Evolutionary conservation across 441 rosid species (phyloP).

Genomic region (Pelargonium myrrhifolium): DNA sequence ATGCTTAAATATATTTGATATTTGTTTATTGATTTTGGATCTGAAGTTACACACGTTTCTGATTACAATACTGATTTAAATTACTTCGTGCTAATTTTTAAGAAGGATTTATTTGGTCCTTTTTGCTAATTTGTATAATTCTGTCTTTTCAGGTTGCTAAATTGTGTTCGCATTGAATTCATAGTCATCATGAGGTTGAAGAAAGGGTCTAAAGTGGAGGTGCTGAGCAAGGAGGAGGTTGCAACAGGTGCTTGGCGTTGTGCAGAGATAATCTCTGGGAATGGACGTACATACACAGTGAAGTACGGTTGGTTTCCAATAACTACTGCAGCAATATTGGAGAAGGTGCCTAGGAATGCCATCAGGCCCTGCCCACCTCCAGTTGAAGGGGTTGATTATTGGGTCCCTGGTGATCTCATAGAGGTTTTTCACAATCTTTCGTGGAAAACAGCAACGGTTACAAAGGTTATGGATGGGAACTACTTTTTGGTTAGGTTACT

Average conservation of each 20-base stretch:
- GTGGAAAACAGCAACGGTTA: conserved; percentile 53
- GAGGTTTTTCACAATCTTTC: conserved; percentile 48
- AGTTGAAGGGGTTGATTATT: conserved; percentile 22
- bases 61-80: not conserved
- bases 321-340: conserved; percentile 17
- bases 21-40: not conserved
- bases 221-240: conserved; percentile 36
- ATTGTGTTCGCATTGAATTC: not conserved
- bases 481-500: conserved; percentile 41
- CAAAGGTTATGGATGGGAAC: conserved; percentile 29
- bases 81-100: not conserved
- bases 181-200: conserved; percentile 47
- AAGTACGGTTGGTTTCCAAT: conserved; percentile 22
- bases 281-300: conserved; percentile 48
- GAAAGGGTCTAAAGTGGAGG: conserved; percentile 65
- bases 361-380: conserved; percentile 65
- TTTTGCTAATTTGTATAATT: not conserved
- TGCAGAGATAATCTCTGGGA: conserved; percentile 51
- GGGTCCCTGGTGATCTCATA: conserved; percentile 52
- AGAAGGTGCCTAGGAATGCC: conserved; percentile 43
- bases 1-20: not conserved
- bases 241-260: conserved; percentile 50
- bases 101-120: too few relatives aligned
- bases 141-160: not conserved
- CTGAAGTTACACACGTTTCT: not conserved